Conservation (phyloP, 805 yeast species). For the Suhomyces kilbournensis region DNA sequence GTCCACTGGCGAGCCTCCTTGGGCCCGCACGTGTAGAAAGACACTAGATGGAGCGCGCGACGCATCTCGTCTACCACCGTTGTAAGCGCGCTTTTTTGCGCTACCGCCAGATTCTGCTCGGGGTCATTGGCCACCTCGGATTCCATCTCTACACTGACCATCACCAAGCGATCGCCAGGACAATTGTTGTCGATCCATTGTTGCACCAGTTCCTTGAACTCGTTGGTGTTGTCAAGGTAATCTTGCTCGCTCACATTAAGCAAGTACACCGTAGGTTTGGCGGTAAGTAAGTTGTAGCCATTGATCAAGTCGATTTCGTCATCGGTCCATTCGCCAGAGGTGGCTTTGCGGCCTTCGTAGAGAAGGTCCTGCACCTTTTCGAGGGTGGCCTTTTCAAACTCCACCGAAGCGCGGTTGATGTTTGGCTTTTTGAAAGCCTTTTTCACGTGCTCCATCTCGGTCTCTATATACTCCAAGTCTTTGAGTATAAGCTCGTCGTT, state of each 20-base stretch:
- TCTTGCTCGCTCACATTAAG: conserved; percentile 74
- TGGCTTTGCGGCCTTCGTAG: conserved; percentile 57
- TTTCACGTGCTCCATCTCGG: conserved; percentile 30
- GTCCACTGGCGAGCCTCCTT: conserved; percentile 90
- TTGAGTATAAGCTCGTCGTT: conserved; percentile 59
- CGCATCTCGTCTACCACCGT: conserved; percentile 65
- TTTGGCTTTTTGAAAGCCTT: conserved; percentile 30
- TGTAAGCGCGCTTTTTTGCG: conserved; percentile 54
- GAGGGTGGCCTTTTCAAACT: conserved; percentile 27
- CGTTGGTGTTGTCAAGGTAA: conserved; percentile 51
- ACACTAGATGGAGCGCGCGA: conserved; percentile 62
- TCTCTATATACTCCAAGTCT: conserved; percentile 62
- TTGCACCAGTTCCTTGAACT: conserved; percentile 48
- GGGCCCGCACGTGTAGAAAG: conserved; percentile 86
- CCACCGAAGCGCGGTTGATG: conserved; percentile 20
- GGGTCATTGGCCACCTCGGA: conserved; percentile 27
- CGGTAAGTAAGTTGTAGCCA: conserved; percentile 71
- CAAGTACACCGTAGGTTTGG: conserved; percentile 82
- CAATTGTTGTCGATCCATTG: conserved; percentile 67
- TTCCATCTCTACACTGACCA: conserved; percentile 51
- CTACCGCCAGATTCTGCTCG: conserved; percentile 6
- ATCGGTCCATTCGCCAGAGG: conserved; percentile 57
- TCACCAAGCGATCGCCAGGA: conserved; percentile 48
- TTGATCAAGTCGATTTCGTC: conserved; percentile 65
- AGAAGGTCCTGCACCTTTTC: conserved; percentile 31